These are phyloP conservation scores for Crithidia fasciculata DNA, from an alignment of 208 protist genomes.

Conservation along the genomic window DNA sequence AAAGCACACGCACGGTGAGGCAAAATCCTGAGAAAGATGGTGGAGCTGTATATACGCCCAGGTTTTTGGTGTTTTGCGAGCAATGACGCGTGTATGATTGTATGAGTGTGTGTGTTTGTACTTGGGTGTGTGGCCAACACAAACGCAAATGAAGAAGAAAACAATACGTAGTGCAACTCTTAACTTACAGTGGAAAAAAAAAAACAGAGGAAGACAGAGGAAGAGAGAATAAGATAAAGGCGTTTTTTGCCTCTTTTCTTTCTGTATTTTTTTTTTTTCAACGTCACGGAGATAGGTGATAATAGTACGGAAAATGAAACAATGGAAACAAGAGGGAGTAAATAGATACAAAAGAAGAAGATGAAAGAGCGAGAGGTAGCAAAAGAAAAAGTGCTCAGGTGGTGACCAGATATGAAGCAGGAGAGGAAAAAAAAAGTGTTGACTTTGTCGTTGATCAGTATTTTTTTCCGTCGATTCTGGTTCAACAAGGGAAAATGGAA, in stretches of 20 bases:
- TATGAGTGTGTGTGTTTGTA: background rate
- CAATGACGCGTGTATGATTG: too few species aligned
- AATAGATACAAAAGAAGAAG: conserved; percentile 4
- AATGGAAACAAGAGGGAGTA: background rate
- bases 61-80: too few species aligned
- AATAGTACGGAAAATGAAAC: background rate
- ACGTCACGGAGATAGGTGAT: background rate
- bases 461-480: too few species aligned
- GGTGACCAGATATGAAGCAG: background rate
- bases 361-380: background rate
- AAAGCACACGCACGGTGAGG: too few species aligned
- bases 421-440: background rate
- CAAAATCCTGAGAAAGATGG: too few species aligned
- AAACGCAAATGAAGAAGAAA: too few species aligned
- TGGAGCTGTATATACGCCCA: too few species aligned
- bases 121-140: background rate
- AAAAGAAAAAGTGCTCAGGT: background rate
- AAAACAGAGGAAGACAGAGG: background rate
- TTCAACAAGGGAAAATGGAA: too few species aligned
- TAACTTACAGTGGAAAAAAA: background rate
- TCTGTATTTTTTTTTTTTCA: background rate
- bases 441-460: background rate
- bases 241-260: background rate
- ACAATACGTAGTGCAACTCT: too few species aligned
- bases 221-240: background rate